Conservation (phyloP, 371 early-diverging fungal species). For the Mortierella sp. region DNA sequence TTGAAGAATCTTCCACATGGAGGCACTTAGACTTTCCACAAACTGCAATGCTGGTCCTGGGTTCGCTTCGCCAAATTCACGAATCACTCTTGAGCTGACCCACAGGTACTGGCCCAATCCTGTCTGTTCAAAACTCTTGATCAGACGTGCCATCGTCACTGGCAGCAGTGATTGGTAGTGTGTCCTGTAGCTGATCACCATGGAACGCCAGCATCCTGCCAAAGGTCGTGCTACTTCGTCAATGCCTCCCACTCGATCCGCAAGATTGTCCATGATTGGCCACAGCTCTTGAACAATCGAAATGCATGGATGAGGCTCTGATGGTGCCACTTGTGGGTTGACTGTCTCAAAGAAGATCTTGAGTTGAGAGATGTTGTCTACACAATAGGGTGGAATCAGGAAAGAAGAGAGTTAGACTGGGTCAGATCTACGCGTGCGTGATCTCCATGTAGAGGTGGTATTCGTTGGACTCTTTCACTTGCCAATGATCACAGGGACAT, state of each 20-base stretch:
- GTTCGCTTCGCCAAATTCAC: constrained; percentile 47
- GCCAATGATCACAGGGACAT: constrained; percentile 60
- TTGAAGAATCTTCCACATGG: constrained; percentile 68
- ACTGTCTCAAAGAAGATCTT: constrained; percentile 65
- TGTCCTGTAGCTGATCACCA: constrained; percentile 68
- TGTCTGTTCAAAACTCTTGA: constrained; percentile 70
- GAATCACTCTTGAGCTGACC: constrained; percentile 60
- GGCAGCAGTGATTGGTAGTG: constrained; percentile 67
- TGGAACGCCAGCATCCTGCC: constrained; percentile 73
- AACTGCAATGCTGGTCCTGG: constrained; percentile 42
- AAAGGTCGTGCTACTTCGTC: constrained; percentile 69
- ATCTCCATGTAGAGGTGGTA: background rate
- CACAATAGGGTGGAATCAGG: no score
- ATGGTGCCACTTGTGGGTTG: constrained; percentile 60
- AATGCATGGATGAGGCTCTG: constrained; percentile 76
- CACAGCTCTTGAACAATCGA: constrained; percentile 80
- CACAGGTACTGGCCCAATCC: constrained; percentile 80
- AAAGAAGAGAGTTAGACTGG: no score
- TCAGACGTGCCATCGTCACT: constrained; percentile 57
- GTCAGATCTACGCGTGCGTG: no score
- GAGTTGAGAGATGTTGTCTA: constrained; percentile 62
- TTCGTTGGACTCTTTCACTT: constrained; percentile 8
- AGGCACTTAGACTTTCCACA: constrained; percentile 66
- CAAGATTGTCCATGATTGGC: constrained; percentile 75
- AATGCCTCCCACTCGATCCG: constrained; percentile 65